These are phyloP conservation scores for Pichia terricola DNA, from an alignment of 1,139 yeast genomes.

Conservation along the genomic window DNA sequence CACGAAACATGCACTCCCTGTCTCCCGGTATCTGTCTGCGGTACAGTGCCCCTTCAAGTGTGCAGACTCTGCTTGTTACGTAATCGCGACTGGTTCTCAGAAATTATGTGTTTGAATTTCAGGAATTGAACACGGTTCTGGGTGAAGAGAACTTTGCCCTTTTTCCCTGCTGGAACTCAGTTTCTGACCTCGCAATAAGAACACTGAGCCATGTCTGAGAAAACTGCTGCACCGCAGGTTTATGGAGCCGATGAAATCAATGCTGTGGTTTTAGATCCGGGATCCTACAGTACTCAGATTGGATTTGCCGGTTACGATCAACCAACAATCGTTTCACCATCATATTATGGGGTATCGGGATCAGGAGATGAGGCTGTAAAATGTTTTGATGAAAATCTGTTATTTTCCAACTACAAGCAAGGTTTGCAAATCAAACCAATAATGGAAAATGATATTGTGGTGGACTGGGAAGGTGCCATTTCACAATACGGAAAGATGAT, in stretches of 20 bases:
- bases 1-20: too few relatives aligned
- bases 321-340: slow-evolving; percentile 70
- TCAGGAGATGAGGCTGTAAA: slow-evolving; percentile 10
- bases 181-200: too few relatives aligned
- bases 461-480: slow-evolving; percentile 69
- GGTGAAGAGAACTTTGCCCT: too few relatives aligned
- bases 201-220: slow-evolving; percentile 9
- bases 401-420: slow-evolving; percentile 41
- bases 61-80: too few relatives aligned
- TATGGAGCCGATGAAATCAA: slow-evolving; percentile 77
- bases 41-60: too few relatives aligned
- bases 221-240: slow-evolving; percentile 33
- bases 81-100: too few relatives aligned
- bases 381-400: slow-evolving; percentile 46
- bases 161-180: too few relatives aligned
- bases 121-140: too few relatives aligned
- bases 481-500: slow-evolving; percentile 57
- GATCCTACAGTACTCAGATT: slow-evolving; percentile 70
- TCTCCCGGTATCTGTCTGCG: too few relatives aligned
- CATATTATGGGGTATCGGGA: slow-evolving; percentile 37
- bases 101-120: too few relatives aligned
- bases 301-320: slow-evolving; percentile 95
- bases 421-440: slow-evolving; percentile 47
- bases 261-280: slow-evolving; percentile 88
- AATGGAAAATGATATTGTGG: slow-evolving; percentile 49